phyloP scores from a whole-genome alignment of 2,329 filamentous ascomycete species.

The Exophiala sideris region DNA sequence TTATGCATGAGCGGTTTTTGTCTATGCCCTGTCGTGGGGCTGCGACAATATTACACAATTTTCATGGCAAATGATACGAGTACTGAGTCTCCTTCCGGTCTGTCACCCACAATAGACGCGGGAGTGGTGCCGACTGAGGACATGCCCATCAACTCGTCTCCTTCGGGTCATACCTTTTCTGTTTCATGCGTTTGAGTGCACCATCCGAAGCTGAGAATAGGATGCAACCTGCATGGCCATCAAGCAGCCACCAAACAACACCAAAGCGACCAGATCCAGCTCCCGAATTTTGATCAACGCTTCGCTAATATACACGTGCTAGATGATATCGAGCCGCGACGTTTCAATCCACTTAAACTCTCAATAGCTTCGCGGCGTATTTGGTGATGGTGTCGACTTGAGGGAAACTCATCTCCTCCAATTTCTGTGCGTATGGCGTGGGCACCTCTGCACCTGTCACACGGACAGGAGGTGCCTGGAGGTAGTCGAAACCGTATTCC shows the following conservation, averaged over 20 bases:
- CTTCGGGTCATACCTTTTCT: neutral
- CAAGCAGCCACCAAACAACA: conserved; percentile 15
- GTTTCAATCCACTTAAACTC: conserved; percentile 54
- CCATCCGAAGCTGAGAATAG: conserved; percentile 14
- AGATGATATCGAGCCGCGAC: conserved; percentile 9
- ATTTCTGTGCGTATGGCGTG: conserved; percentile 86
- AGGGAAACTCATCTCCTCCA: conserved; percentile 95
- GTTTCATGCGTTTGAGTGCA: conserved; percentile 1
- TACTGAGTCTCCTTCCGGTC: no score
- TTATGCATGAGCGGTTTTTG: no score
- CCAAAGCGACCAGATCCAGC: conserved; percentile 12
- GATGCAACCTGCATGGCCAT: conserved; percentile 3
- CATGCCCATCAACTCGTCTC: neutral
- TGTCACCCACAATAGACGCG: no score
- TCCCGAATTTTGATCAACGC: conserved; percentile 17
- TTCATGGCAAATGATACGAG: no score
- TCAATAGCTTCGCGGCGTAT: conserved; percentile 84
- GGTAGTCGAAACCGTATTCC: conserved; percentile 98
- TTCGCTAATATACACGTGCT: conserved; percentile 25
- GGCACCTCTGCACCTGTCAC: conserved; percentile 96
- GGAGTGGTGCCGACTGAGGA: no score
- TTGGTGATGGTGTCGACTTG: conserved; percentile 81
- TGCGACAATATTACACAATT: no score
- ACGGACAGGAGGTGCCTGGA: conserved; percentile 87
- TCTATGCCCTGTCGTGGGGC: no score